These are phyloP conservation scores for Acanthamoeba healyi DNA, from an alignment of 208 protist genomes.

Conservation along the genomic window DNA sequence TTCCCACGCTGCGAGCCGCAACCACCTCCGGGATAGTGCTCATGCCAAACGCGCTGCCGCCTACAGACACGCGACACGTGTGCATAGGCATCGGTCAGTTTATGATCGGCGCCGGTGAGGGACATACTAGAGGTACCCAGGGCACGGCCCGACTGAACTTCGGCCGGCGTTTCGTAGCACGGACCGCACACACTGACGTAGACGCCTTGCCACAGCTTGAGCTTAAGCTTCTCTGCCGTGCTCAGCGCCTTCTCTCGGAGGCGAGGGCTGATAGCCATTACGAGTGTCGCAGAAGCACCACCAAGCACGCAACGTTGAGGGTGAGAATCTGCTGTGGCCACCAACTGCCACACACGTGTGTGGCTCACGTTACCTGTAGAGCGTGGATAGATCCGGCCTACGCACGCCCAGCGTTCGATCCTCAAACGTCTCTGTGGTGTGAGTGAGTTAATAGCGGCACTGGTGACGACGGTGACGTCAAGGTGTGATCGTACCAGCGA, in stretches of 20 bases:
- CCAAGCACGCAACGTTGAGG: too few species aligned
- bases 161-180: constrained; percentile 74
- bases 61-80: neutral
- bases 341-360: too few species aligned
- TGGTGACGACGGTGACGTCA: neutral
- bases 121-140: neutral
- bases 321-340: too few species aligned
- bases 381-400: neutral
- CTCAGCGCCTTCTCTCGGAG: neutral
- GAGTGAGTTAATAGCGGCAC: too few species aligned
- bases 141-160: constrained; percentile 66
- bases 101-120: too few species aligned
- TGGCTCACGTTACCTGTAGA: neutral
- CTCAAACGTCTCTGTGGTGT: constrained; percentile 45
- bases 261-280: neutral
- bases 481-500: neutral
- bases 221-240: constrained; percentile 17
- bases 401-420: neutral
- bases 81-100: too few species aligned
- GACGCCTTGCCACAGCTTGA: constrained; percentile 59
- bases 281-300: too few species aligned
- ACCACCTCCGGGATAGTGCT: constrained; percentile 77
- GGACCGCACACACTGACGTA: constrained; percentile 71
- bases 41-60: constrained; percentile 77
- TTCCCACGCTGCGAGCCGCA: constrained; percentile 46